Evolutionary conservation across 805 yeast species (phyloP).

Genomic region (Isabelozyma gotoi): DNA sequence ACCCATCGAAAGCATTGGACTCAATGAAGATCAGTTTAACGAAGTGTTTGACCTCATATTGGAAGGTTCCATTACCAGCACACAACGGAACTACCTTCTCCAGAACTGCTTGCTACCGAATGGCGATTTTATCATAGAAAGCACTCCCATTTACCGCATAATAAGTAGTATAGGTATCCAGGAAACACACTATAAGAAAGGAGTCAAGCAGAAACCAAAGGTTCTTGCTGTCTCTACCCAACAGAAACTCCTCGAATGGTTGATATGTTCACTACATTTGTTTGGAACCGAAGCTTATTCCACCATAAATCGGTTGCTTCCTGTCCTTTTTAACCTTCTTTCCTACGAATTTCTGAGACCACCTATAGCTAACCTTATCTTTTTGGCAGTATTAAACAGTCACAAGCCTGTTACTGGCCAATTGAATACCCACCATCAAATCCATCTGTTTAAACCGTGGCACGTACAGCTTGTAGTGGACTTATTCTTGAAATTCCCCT

Average conservation of each 20-base stretch:
- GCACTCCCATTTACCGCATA: constrained; percentile 2
- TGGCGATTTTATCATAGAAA: not conserved
- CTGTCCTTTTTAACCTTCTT: constrained; percentile 18
- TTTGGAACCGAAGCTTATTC: constrained; percentile 12
- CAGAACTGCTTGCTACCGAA: not conserved
- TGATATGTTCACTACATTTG: constrained; percentile 14
- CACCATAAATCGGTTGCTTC: constrained; percentile 10
- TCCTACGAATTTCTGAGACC: constrained; percentile 25
- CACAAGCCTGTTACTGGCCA: constrained; percentile 4
- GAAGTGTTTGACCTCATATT: not conserved
- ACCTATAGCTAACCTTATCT: constrained; percentile 18
- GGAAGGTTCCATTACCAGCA: not conserved
- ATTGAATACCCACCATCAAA: constrained; percentile 8
- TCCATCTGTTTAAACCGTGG: constrained; percentile 21
- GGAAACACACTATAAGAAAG: constrained; percentile 13
- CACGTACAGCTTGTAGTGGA: constrained; percentile 28
- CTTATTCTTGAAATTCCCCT: constrained; percentile 27
- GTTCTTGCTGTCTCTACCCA: constrained; percentile 14
- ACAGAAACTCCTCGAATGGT: constrained; percentile 20
- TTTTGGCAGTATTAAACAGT: constrained; percentile 14
- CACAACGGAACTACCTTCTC: not conserved
- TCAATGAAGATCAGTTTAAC: not conserved
- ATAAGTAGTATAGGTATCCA: constrained; percentile 13
- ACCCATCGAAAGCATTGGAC: not conserved
- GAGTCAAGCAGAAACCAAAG: constrained; percentile 11